phyloP scores from a whole-genome alignment of 257 asterid species.

The Lantana camara region DNA sequence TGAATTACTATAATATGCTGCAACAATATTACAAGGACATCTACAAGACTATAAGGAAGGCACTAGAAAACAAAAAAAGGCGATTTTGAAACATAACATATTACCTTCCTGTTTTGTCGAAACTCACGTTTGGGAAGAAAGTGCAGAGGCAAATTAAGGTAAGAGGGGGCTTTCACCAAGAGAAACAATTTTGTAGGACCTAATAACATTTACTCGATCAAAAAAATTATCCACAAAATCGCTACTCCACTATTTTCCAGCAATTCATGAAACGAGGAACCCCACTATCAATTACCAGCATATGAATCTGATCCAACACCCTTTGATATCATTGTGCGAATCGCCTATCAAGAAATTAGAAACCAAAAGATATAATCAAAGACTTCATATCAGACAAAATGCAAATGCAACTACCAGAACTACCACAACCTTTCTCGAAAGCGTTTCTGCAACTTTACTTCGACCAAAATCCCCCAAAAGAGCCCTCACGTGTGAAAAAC shows the following conservation, averaged over 20 bases:
- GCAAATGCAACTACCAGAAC: constrained; percentile 21
- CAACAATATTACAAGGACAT: constrained; percentile 2
- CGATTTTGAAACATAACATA: neutral
- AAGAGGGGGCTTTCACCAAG: constrained; percentile 82
- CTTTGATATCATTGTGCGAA: constrained; percentile 75
- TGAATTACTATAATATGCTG: neutral
- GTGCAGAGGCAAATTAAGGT: constrained; percentile 64
- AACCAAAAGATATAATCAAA: neutral
- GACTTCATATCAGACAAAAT: neutral
- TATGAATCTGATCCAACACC: constrained; percentile 85
- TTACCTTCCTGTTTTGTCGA: constrained; percentile 72
- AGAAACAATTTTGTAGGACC: constrained; percentile 87
- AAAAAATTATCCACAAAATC: constrained; percentile 5
- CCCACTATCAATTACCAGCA: constrained; percentile 49
- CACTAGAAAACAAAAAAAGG: neutral
- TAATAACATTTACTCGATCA: constrained; percentile 30
- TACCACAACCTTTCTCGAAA: constrained; percentile 70
- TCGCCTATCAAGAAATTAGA: constrained; percentile 52
- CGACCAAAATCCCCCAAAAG: constrained; percentile 51
- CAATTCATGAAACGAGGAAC: constrained; percentile 8
- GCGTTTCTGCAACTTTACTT: constrained; percentile 61
- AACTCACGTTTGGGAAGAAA: constrained; percentile 95
- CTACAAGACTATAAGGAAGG: neutral
- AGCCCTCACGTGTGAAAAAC: constrained; percentile 45
- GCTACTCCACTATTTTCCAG: constrained; percentile 5